phyloP scores from a whole-genome alignment of 192 early-diverging fungal species.

The Helicostylum pulchrum region DNA sequence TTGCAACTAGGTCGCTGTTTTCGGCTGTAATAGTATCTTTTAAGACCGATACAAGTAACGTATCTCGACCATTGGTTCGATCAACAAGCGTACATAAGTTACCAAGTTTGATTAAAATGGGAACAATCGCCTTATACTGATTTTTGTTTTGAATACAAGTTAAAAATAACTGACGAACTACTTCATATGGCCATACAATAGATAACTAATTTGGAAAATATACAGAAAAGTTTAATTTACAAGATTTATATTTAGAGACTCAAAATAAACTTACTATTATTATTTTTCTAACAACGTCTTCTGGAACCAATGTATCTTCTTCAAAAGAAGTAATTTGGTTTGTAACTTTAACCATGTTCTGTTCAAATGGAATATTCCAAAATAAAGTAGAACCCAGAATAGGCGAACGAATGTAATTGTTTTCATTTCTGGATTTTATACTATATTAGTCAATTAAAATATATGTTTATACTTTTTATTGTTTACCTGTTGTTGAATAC shows the following conservation, averaged over 20 bases:
- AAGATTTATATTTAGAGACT: background rate
- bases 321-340: constrained; percentile 10
- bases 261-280: background rate
- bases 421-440: background rate
- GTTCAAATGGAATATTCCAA: constrained; percentile 11
- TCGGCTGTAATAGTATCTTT: constrained; percentile 1
- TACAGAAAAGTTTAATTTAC: background rate
- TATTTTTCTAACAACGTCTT: background rate
- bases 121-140: constrained; percentile 8
- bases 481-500: background rate
- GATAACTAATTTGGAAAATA: constrained; percentile 2
- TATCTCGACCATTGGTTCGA: background rate
- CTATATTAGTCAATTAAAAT: too few relatives aligned
- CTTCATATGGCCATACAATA: constrained; percentile 16
- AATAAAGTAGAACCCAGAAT: background rate
- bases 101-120: background rate
- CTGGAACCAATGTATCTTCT: background rate
- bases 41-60: background rate
- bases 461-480: too few relatives aligned
- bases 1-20: background rate
- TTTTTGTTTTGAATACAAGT: constrained; percentile 16
- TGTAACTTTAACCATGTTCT: constrained; percentile 5
- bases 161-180: constrained; percentile 4
- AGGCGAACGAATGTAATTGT: background rate
- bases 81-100: background rate